Base-by-base conservation (phyloP, 176 grass and related monocot genomes). In the Avena sativa region DNA sequence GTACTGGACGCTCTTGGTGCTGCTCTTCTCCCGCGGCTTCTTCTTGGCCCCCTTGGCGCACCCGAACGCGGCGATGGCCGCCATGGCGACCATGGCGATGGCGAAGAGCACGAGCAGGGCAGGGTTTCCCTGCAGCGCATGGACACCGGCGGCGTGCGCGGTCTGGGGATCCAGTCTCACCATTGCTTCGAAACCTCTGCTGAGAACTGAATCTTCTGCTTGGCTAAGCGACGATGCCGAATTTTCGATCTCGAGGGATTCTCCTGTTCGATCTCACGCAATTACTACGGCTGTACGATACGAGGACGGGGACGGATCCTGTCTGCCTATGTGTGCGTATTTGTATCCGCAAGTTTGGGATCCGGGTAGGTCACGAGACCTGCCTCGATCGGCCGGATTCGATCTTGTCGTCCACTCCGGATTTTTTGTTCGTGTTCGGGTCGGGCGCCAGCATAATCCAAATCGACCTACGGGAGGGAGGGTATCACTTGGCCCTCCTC, bases 21-120 rank as follows among this genome's bases (percentile, higher is more conserved):
- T 38, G 46, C 63, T 75, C 51, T 70, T 75, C 67, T 50, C 74
- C 6, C 19, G 80, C 58, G 74, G 85, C 36, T 75, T 84, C 72
- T 75, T 75, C 89, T 68, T 87, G 58, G 76, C 81, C 2, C 89
- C 59, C 23, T 87, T n/a, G 10, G 89, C 89, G 75, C 85, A 91
- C 14, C 85, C 89, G 81, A 91, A 87, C 2, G 85, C 89, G 1
- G 85, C 85, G 66, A 91, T 56, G 19, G 89, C 89, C 14, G 89
- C 85, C 36, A 91, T 8, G 17, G 89, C 81, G 14, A 60, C 36
- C 23, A 50, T 58, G 2, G 67, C 48, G 9, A n/a, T 75, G 21
- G 59, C 85, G 46, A 84, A 6, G 38, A 25, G 2, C 4, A 84
- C 49, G 46, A 91, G 2, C 14, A 43, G 6, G 23, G 16, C 57